Evolutionary conservation across 192 early-diverging fungal species (phyloP).

Genomic region (Coemansia sp.): DNA sequence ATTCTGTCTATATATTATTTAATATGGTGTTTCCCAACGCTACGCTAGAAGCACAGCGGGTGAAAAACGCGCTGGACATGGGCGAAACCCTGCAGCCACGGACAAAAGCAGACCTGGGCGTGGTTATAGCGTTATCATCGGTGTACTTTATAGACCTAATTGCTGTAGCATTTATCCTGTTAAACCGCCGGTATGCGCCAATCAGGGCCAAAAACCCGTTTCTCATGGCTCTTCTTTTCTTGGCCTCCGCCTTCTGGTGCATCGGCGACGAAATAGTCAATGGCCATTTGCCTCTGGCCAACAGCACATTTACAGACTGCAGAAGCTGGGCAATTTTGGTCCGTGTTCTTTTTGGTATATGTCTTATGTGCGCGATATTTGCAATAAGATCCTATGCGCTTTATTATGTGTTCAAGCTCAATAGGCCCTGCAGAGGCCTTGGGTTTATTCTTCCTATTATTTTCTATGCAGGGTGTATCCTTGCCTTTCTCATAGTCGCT

Average conservation of each 20-base stretch:
- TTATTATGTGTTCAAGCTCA: conserved; percentile 25
- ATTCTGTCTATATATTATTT: background rate
- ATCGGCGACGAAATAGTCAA: conserved; percentile 39
- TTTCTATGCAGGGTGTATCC: conserved; percentile 10
- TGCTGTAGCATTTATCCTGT: conserved; percentile 25
- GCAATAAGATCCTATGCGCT: conserved; percentile 28
- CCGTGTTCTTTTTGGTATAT: conserved; percentile 33
- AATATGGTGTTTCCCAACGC: conserved; percentile 21
- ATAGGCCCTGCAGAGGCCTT: conserved; percentile 14
- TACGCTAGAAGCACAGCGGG: conserved; percentile 24
- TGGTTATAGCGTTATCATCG: conserved; percentile 6
- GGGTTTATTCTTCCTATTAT: conserved; percentile 25
- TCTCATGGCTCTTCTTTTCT: conserved; percentile 24
- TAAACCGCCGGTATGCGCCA: conserved; percentile 43
- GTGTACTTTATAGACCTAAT: conserved; percentile 27
- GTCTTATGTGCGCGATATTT: conserved; percentile 17
- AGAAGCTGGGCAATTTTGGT: conserved; percentile 35
- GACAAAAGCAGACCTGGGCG: conserved; percentile 7
- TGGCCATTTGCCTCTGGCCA: conserved; percentile 22
- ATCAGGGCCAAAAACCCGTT: conserved; percentile 34
- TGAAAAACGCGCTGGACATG: conserved; percentile 12
- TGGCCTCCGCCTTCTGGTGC: conserved; percentile 29
- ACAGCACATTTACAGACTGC: conserved; percentile 22
- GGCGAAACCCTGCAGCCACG: conserved; percentile 20
- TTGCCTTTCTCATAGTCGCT: conserved; percentile 18